These are phyloP conservation scores for Diophrys sp. DNA, from an alignment of 73 alveolate genomes.

Conservation along the genomic window DNA sequence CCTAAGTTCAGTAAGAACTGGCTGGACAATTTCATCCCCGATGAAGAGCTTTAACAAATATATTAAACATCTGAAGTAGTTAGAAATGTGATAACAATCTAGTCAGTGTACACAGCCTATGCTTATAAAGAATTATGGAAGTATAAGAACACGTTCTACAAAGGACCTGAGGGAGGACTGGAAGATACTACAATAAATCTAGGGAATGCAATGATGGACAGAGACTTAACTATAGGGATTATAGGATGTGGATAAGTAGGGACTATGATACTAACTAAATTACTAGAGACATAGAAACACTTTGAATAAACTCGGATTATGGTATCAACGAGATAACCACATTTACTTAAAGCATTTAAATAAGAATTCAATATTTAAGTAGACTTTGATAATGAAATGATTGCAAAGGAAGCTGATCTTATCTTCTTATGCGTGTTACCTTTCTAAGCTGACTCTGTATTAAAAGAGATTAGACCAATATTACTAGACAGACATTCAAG, in stretches of 20 bases:
- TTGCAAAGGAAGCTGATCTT: slow-evolving; percentile 43
- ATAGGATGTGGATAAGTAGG: slow-evolving; percentile 70
- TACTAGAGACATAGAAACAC: slow-evolving; percentile 23
- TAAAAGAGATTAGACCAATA: slow-evolving; percentile 44
- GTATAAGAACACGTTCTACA: slow-evolving; percentile 30
- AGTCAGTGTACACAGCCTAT: slow-evolving; percentile 42
- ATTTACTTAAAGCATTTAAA: slow-evolving; percentile 46
- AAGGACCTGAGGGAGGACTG: background rate
- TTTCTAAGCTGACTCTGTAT: slow-evolving; percentile 45
- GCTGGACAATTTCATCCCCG: slow-evolving; percentile 65
- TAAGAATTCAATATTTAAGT: slow-evolving; percentile 49
- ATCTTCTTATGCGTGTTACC: slow-evolving; percentile 56
- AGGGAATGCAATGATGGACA: background rate
- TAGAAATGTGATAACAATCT: slow-evolving; percentile 26
- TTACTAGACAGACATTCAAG: slow-evolving; percentile 30
- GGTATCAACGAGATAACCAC: slow-evolving; percentile 62
- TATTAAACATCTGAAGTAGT: slow-evolving; percentile 55
- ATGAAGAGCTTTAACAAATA: slow-evolving; percentile 52
- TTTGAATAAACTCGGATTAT: slow-evolving; percentile 29
- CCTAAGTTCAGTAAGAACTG: slow-evolving; percentile 59
- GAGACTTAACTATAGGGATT: slow-evolving; percentile 53
- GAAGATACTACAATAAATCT: background rate
- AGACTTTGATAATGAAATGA: slow-evolving; percentile 51
- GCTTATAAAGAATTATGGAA: slow-evolving; percentile 33
- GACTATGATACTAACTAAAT: slow-evolving; percentile 62